A percentile compares a stretch with the other conserved stretches of the same genome.
Evolutionary conservation across 306 rosid genomes (phyloP).

Genomic region (Castanea sativa): DNA sequence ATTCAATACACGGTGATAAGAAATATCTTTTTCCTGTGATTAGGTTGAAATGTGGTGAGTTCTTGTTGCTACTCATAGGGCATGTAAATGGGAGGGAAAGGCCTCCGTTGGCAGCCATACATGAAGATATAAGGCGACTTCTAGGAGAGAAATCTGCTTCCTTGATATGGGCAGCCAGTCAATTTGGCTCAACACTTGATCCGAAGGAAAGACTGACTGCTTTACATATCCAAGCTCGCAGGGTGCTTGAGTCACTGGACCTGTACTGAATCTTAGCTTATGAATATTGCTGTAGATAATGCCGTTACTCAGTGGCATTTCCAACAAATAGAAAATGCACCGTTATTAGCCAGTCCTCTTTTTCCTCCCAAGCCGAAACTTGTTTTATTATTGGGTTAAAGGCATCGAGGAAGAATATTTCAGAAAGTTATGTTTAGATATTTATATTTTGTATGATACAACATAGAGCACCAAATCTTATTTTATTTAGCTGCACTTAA

Average conservation of each 20-base stretch:
- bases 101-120: slow-evolving; percentile 76
- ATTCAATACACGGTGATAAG: background rate
- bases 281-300: background rate
- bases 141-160: slow-evolving; percentile 94
- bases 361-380: background rate
- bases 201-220: slow-evolving; percentile 65
- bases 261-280: background rate
- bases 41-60: slow-evolving; percentile 97
- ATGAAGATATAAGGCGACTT: slow-evolving; percentile 77
- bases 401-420: background rate
- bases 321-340: background rate
- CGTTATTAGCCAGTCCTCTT: slow-evolving; percentile 5
- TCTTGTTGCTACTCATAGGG: slow-evolving; percentile 77
- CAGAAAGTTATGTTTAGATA: background rate
- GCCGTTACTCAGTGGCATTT: background rate
- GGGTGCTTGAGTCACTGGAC: slow-evolving; percentile 41
- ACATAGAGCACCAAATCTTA: background rate
- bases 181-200: slow-evolving; percentile 81
- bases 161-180: slow-evolving; percentile 98
- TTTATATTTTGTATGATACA: background rate
- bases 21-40: slow-evolving; percentile 5
- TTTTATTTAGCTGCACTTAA: slow-evolving; percentile 6
- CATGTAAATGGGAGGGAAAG: slow-evolving; percentile 77
- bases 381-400: background rate
- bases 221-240: slow-evolving; percentile 48